Evolutionary conservation across 306 rosid genomes (phyloP), one percentile per base, ranked within the genome.

Genomic region (Notholithocarpus densiflorus): DNA sequence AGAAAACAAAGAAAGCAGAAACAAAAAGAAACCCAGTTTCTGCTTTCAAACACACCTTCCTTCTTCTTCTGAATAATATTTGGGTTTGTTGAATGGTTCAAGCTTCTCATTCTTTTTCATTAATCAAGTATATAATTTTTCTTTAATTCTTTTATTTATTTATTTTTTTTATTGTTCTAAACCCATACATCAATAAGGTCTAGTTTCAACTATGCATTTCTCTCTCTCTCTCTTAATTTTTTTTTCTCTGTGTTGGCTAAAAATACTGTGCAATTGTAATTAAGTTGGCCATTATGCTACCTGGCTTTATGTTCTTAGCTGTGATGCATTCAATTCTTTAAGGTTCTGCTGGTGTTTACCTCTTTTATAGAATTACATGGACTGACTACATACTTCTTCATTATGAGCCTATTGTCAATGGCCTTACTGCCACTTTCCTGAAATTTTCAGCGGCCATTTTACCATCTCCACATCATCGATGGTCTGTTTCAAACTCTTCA

Each of bases 391-490:
- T 29, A 51, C 18, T 66, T 75, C 80, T 69, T 73, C 45, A 23
- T 55, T 66, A n/a, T 73, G 37, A 21, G 82, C 61, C 34, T 74
- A 76, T 75, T 79, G 24, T 83, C 68, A 54, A 68, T 34, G 20
- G 57, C 77, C 74, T 81, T 60, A 81, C 71, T 45, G 26, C 68
- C 72, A 75, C 75, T 85, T 75, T 29, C 51, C 81, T 84, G 72
- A 82, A 72, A 56, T 83, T 83, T 82, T 84, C 87, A 94, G 97
- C 84, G 88, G 95, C 92, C 73, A 54, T 79, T 73, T 87, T 94
- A 75, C 98, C 98, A 57, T 92, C 98, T 74, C 89, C 93, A 19
- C 93, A 92, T 86, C 94, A 94, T 90, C 89, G 66, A 70, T 94
- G 98, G 98, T 89, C 93, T 74, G 87, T 84, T 74, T 91, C 97